phyloP scores from a whole-genome alignment of 768 basidiomycete species.

The Pleurotus ostreatus region DNA sequence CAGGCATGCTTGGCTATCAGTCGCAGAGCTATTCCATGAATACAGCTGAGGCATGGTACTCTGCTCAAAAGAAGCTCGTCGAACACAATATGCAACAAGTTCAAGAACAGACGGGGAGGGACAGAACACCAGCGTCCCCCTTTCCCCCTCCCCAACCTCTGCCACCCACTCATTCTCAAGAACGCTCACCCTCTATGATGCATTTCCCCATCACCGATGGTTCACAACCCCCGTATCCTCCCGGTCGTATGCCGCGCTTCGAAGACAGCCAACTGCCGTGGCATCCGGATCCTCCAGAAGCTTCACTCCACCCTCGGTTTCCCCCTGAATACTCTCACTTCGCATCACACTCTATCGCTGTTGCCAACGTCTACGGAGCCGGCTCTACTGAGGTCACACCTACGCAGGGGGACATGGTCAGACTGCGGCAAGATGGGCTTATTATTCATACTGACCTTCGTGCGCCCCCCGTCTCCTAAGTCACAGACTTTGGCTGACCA shows the following conservation, averaged over 20 bases:
- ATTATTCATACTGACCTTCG: neutral
- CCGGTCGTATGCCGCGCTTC: constrained; percentile 1
- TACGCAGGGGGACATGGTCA: neutral
- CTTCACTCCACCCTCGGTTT: neutral
- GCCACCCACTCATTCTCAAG: neutral
- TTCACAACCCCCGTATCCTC: neutral
- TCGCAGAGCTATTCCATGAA: neutral
- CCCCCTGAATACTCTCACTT: neutral
- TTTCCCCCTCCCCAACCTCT: neutral
- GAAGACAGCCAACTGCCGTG: neutral
- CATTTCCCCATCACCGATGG: constrained; percentile 3
- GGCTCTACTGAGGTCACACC: neutral
- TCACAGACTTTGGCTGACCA: neutral
- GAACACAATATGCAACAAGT: neutral
- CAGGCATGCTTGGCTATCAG: neutral
- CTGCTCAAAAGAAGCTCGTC: neutral
- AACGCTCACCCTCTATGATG: neutral
- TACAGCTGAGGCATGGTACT: neutral
- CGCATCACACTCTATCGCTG: constrained; percentile 1
- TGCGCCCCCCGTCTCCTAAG: neutral
- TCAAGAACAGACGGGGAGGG: no score
- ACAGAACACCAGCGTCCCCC: neutral
- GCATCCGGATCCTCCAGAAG: constrained; percentile 7
- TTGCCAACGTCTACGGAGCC: neutral
- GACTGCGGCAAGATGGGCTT: neutral